A percentile compares a stretch with the other conserved stretches of the same genome.
Conservation (phyloP, 768 basidiomycete genomes). For the Psilocybe cyanescens region DNA sequence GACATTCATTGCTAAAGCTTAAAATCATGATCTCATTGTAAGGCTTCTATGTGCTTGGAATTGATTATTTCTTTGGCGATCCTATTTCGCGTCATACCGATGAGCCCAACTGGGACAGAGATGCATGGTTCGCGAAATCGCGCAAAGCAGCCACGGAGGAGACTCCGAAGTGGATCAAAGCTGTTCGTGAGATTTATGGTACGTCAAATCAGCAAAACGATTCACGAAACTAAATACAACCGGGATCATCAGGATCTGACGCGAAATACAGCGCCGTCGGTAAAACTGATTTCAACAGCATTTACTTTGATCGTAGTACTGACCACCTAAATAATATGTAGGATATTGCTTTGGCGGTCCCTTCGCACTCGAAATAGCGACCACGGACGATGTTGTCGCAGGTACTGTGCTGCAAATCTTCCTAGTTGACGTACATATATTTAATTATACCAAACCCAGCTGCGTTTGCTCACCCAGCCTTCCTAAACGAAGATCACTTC, state of each 20-base stretch:
- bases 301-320: neutral
- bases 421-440: neutral
- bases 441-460: constrained; percentile 28
- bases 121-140: constrained; percentile 44
- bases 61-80: constrained; percentile 70
- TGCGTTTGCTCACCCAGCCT: constrained; percentile 61
- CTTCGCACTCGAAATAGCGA: constrained; percentile 48
- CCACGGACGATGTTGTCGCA: constrained; percentile 49
- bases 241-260: constrained; percentile 22
- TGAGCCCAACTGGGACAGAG: constrained; percentile 37
- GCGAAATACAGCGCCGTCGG: constrained; percentile 51
- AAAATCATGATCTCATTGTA: constrained; percentile 10
- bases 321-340: constrained; percentile 18
- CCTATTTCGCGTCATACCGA: constrained; percentile 42
- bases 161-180: constrained; percentile 55
- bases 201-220: neutral
- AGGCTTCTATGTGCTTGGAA: constrained; percentile 64
- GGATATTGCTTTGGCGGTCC: constrained; percentile 66
- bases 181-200: constrained; percentile 55
- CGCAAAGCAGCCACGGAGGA: constrained; percentile 38
- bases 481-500: constrained; percentile 51
- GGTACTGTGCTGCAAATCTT: constrained; percentile 30
- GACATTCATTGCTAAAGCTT: neutral
- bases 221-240: neutral
- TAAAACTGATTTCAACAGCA: constrained; percentile 23